Percentiles rank a stretch among this genome's conserved stretches.
Conservation (phyloP, 108 stramenopile genomes). For the Aurantiochytrium sp. region DNA sequence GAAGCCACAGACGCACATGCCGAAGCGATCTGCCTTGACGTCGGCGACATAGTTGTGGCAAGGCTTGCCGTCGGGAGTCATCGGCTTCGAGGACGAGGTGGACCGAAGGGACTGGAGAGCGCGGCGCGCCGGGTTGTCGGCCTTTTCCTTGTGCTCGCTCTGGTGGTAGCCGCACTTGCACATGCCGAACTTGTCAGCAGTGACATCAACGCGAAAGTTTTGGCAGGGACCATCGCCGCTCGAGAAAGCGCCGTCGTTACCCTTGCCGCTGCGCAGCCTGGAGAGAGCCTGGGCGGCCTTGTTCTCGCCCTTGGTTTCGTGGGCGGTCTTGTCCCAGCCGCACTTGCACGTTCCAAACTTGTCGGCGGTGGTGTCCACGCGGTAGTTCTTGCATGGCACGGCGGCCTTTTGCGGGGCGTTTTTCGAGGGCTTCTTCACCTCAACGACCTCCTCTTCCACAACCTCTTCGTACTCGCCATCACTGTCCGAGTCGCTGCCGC, state of each 20-base stretch:
- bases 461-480: neutral
- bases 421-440: too few relatives aligned
- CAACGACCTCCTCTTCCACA: neutral
- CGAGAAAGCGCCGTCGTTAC: neutral
- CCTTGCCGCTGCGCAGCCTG: neutral
- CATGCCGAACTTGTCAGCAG: constrained; percentile 1
- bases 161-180: constrained; percentile 8
- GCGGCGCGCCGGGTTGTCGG: neutral
- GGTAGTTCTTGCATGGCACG: neutral
- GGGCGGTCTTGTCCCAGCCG: neutral
- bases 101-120: neutral
- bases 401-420: neutral
- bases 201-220: constrained; percentile 6
- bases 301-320: neutral
- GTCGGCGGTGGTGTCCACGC: neutral
- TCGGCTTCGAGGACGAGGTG: neutral
- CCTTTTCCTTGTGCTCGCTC: constrained; percentile 5
- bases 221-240: neutral
- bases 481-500: neutral
- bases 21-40: neutral
- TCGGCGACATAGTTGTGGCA: neutral
- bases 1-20: neutral
- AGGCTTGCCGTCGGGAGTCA: neutral
- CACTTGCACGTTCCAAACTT: constrained; percentile 13
- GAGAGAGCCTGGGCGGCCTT: neutral